phyloP scores from a whole-genome alignment of 1,284 basidiomycete genomes.

The Fomitiporia mediterranea region DNA sequence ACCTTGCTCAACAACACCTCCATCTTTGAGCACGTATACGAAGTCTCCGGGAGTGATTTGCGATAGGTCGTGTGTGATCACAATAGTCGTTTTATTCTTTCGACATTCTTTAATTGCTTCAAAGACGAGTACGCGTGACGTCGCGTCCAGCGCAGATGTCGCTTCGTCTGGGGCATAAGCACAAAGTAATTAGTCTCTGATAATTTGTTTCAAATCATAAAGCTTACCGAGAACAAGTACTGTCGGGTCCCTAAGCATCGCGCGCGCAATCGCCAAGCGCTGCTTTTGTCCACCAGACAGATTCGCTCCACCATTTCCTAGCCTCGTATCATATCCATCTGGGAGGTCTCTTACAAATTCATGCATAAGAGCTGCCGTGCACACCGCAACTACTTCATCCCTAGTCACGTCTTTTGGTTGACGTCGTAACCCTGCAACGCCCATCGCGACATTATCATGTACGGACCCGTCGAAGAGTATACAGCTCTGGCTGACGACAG shows the following conservation, averaged over 20 bases:
- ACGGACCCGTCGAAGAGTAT: constrained; percentile 80
- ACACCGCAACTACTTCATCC: constrained; percentile 76
- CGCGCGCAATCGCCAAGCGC: constrained; percentile 86
- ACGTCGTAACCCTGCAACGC: constrained; percentile 46
- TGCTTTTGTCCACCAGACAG: constrained; percentile 95
- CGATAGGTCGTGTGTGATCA: constrained; percentile 94
- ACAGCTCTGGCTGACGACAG: constrained; percentile 74
- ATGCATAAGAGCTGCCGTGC: constrained; percentile 82
- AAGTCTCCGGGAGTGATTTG: constrained; percentile 80
- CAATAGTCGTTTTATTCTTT: constrained; percentile 82
- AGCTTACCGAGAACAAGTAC: constrained; percentile 85
- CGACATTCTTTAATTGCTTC: constrained; percentile 86
- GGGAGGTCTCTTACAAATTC: constrained; percentile 84
- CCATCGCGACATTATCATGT: constrained; percentile 88
- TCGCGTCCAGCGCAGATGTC: constrained; percentile 91
- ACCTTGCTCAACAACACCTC: constrained; percentile 83
- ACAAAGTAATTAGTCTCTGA: not conserved
- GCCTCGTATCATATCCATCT: constrained; percentile 81
- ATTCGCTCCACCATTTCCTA: constrained; percentile 71
- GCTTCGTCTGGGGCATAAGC: constrained; percentile 87
- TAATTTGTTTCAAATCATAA: not conserved
- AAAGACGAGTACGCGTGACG: constrained; percentile 84
- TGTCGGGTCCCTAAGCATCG: constrained; percentile 80
- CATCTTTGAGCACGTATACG: constrained; percentile 87
- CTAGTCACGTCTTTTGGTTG: constrained; percentile 48